Percentiles rank a stretch among this genome's conserved stretches.
Evolutionary conservation across 371 early-diverging fungal genomes (phyloP).

Genomic region (Smittium mucronatum): DNA sequence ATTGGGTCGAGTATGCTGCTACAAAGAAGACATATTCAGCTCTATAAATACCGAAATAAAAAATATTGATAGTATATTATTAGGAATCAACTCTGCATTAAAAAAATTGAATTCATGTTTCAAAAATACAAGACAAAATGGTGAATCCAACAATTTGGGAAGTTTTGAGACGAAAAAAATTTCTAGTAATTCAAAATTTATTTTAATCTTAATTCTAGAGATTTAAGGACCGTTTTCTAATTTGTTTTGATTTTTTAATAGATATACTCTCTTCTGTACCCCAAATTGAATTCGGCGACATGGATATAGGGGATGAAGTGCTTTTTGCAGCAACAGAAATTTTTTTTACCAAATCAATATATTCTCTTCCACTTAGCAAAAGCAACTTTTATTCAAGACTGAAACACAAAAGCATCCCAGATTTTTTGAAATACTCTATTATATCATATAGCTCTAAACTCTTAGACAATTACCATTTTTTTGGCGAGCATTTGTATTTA

Average conservation of each 20-base stretch:
- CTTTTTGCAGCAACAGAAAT: not conserved
- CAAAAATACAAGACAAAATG: not conserved
- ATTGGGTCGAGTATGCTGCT: not conserved
- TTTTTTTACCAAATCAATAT: not conserved
- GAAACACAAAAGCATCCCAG: not conserved
- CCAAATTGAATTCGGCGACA: not conserved
- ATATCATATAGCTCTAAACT: not conserved
- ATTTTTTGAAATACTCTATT: not conserved
- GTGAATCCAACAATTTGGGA: not conserved
- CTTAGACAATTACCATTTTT: not conserved
- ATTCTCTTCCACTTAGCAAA: not conserved
- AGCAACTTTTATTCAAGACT: not conserved
- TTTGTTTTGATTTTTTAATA: not conserved
- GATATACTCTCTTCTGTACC: not conserved
- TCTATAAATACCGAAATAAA: not conserved
- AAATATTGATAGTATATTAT: not conserved
- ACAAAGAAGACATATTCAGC: not conserved
- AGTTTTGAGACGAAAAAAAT: not conserved
- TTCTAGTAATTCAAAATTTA: too few relatives aligned
- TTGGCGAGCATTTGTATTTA: not conserved
- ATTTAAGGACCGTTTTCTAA: too few relatives aligned
- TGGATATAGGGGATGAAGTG: not conserved
- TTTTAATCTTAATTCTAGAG: too few relatives aligned
- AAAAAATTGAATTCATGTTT: not conserved
- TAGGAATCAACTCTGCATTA: not conserved